These are phyloP conservation scores for Schizophyllum amplum DNA, from an alignment of 1,284 basidiomycete genomes.

Conservation along the genomic window DNA sequence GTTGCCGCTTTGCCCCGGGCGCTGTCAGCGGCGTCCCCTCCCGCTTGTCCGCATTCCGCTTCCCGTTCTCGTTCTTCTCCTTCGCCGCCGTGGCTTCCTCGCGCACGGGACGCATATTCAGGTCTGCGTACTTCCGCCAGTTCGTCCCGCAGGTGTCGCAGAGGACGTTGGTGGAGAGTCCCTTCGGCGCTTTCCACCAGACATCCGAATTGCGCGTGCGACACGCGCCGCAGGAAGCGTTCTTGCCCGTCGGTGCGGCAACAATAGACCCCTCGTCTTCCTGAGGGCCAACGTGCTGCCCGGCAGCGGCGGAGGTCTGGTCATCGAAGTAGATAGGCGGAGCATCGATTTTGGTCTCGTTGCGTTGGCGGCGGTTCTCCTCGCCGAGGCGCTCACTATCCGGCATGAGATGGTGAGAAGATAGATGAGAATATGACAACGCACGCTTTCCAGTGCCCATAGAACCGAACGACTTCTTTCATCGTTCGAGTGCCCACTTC, in stretches of 20 bases:
- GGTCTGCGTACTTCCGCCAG: conserved; percentile 86
- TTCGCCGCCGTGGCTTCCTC: conserved; percentile 47
- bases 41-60: conserved; percentile 46
- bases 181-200: conserved; percentile 87
- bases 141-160: conserved; percentile 76
- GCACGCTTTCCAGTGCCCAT: conserved; percentile 82
- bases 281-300: conserved; percentile 36
- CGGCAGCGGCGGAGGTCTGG: conserved; percentile 26
- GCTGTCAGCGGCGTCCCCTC: conserved; percentile 69
- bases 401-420: conserved; percentile 21
- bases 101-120: conserved; percentile 62
- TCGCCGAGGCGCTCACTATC: conserved; percentile 53
- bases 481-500: conserved; percentile 65
- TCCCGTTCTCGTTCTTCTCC: conserved; percentile 20
- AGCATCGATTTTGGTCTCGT: conserved; percentile 35
- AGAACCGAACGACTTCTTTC: conserved; percentile 76
- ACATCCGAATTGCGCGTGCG: conserved; percentile 62
- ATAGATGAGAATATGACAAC: conserved; percentile 13
- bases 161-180: conserved; percentile 60
- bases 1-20: conserved; percentile 55
- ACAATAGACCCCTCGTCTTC: conserved; percentile 76
- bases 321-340: conserved; percentile 19
- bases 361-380: conserved; percentile 48
- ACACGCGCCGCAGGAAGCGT: conserved; percentile 64
- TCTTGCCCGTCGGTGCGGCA: conserved; percentile 45